Percentiles rank a stretch among this genome's conserved stretches.
phyloP scores from a whole-genome alignment of 768 basidiomycete species.

The Tulasnella sp. region DNA sequence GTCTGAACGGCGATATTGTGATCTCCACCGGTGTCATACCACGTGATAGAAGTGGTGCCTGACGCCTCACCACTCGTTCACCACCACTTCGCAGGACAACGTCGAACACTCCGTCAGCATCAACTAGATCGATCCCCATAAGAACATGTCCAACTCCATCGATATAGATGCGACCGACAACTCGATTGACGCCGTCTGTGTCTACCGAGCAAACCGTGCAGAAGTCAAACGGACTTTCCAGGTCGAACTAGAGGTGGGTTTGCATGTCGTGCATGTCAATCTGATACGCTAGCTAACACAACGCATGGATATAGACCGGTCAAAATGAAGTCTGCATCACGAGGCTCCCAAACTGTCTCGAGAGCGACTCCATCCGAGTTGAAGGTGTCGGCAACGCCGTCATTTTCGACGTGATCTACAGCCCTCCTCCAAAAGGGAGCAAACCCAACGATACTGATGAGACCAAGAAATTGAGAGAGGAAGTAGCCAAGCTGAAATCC shows the following conservation, averaged over 20 bases:
- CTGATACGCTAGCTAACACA: not conserved
- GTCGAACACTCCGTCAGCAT: not conserved
- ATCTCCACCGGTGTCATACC: not conserved
- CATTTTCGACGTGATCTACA: slow-evolving; percentile 29
- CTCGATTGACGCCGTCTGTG: slow-evolving; percentile 16
- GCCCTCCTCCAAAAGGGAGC: not conserved
- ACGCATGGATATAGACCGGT: slow-evolving; percentile 14
- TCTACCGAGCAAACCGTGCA: slow-evolving; percentile 20
- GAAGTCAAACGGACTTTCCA: slow-evolving; percentile 19
- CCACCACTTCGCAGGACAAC: not conserved
- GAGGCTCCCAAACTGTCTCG: slow-evolving; percentile 26
- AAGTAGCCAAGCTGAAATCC: slow-evolving; percentile 13
- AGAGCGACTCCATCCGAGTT: slow-evolving; percentile 27
- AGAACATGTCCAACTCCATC: slow-evolving; percentile 26
- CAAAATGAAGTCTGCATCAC: slow-evolving; percentile 26
- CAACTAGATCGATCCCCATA: not conserved
- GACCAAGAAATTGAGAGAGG: not conserved
- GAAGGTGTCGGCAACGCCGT: slow-evolving; percentile 28
- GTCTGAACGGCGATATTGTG: not conserved
- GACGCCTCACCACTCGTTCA: not conserved
- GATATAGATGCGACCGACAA: slow-evolving; percentile 18
- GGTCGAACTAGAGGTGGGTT: slow-evolving; percentile 21
- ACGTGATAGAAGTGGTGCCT: not conserved
- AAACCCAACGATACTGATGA: not conserved
- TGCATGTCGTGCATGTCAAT: no score